Evolutionary conservation across 2,329 filamentous ascomycete genomes (phyloP).

Genomic region (Arthrobotrys sinensis): DNA sequence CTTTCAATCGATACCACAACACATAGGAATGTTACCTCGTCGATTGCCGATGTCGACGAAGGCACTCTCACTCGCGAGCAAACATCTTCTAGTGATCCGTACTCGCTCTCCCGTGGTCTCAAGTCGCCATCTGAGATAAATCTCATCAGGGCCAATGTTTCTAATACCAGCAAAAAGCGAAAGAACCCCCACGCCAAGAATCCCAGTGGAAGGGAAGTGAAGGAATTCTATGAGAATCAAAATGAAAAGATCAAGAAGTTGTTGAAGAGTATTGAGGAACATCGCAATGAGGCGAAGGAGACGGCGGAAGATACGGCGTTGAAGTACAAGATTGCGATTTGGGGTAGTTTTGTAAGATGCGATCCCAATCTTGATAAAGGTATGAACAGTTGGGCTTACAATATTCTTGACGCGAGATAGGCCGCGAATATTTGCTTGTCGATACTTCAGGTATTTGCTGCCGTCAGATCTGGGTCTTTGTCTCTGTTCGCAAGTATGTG

Average conservation of each 20-base stretch:
- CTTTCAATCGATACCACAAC: slow-evolving; percentile 48
- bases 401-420: slow-evolving; percentile 30
- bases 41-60: slow-evolving; percentile 46
- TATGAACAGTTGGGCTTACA: neutral
- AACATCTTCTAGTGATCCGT: slow-evolving; percentile 75
- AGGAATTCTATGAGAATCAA: slow-evolving; percentile 88
- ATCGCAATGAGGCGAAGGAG: slow-evolving; percentile 84
- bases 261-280: slow-evolving; percentile 93
- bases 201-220: slow-evolving; percentile 73
- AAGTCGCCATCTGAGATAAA: slow-evolving; percentile 85
- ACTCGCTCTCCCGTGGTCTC: slow-evolving; percentile 81
- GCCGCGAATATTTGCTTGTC: slow-evolving; percentile 85
- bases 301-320: slow-evolving; percentile 85
- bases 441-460: slow-evolving; percentile 87
- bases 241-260: slow-evolving; percentile 94
- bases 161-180: slow-evolving; percentile 65
- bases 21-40: slow-evolving; percentile 36
- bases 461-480: slow-evolving; percentile 87
- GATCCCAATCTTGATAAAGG: neutral
- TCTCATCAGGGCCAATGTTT: slow-evolving; percentile 79
- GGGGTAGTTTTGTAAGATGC: slow-evolving; percentile 69
- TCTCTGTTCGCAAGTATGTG: slow-evolving; percentile 95
- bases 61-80: slow-evolving; percentile 48
- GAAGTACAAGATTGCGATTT: slow-evolving; percentile 74
- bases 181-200: slow-evolving; percentile 66